Base-by-base conservation (phyloP, 192 early-diverging fungal species). In the Linnemannia schmuckeri region DNA sequence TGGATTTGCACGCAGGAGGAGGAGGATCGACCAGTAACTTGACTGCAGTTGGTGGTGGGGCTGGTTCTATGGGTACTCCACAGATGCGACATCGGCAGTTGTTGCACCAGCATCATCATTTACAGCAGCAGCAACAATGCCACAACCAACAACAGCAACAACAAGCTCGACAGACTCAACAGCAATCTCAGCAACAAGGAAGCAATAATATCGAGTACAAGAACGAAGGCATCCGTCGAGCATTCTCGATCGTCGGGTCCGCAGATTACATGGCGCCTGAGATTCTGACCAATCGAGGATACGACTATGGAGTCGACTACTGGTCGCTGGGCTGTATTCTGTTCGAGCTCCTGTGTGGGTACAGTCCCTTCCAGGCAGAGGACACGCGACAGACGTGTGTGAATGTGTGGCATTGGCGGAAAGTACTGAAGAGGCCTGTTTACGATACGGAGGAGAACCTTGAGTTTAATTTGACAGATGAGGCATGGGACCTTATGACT, bases 211-310 rank as follows among this genome's bases (percentile, higher is more conserved):
- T 66, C 9, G 78, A 75, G 27, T 80, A 74, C 61, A 77, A 72
- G 49, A 89, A 90, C 63, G 93, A 93, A 55, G 90, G 91, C n/a
- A 91, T 92, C 88, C 89, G 90, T 37, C 85, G 90, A 41, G 95
- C 93, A 2, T 96, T 90, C 83, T 95, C 95, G 18, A 92, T 97
- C 52, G 97, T 97, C 6, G 97, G 96, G 63, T 98, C 96, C 22
- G 94, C 96, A 15, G 94, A 95, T 74, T 97, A 97, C 76, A 94
- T 98, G 87, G 98, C 98, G 4, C 97, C 97, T 33, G 96, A 97
- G 88, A 93, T 97, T 22, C 76, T 96, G 30, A 80, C 89, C 12
- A 92, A 91, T 35, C 76, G 93, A 63, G 93, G 93, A 10, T 97
- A 97, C 75, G 91, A 90, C 17, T 91, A 93, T 69, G 88, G 92